phyloP scores from a whole-genome alignment of 108 stramenopile genomes.

The Schizochytrium sp. region DNA sequence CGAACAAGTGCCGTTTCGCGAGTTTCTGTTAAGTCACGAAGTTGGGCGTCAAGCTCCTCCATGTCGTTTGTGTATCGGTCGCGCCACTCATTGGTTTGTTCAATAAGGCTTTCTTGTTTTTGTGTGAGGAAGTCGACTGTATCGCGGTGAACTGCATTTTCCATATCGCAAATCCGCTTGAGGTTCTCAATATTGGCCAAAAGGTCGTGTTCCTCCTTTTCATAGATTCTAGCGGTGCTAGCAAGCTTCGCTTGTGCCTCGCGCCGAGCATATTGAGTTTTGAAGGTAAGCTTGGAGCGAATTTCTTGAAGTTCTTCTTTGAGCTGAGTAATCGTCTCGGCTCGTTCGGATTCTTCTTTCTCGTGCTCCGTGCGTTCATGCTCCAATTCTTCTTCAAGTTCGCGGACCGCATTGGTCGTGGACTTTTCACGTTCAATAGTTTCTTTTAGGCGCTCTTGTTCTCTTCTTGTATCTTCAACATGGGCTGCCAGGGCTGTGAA shows the following conservation, averaged over 20 bases:
- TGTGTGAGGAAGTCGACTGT: constrained; percentile 73
- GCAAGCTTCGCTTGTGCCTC: constrained; percentile 65
- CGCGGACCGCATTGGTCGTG: constrained; percentile 69
- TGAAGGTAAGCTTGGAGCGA: constrained; percentile 69
- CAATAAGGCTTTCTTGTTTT: constrained; percentile 67
- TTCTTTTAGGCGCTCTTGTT: constrained; percentile 68
- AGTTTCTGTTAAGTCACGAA: constrained; percentile 66
- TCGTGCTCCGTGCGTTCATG: constrained; percentile 69
- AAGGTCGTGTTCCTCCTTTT: not conserved
- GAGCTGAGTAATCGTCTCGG: constrained; percentile 62
- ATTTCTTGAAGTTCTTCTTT: constrained; percentile 69
- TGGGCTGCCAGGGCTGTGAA: constrained; percentile 68
- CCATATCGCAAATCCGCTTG: constrained; percentile 67
- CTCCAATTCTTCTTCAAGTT: constrained; percentile 69
- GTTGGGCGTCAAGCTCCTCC: constrained; percentile 67
- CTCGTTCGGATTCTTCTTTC: constrained; percentile 64
- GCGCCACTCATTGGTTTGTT: constrained; percentile 69
- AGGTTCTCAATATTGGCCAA: constrained; percentile 36
- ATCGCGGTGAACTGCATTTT: constrained; percentile 65
- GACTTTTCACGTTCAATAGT: constrained; percentile 69
- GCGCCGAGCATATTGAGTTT: constrained; percentile 72
- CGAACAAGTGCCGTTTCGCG: constrained; percentile 67
- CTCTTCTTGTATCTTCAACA: constrained; percentile 71
- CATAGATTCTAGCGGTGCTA: not conserved
- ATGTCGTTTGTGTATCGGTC: constrained; percentile 68